These are phyloP conservation scores for Ophiostoma tasmaniense DNA, from an alignment of 2,329 filamentous ascomycete genomes.

Conservation along the genomic window DNA sequence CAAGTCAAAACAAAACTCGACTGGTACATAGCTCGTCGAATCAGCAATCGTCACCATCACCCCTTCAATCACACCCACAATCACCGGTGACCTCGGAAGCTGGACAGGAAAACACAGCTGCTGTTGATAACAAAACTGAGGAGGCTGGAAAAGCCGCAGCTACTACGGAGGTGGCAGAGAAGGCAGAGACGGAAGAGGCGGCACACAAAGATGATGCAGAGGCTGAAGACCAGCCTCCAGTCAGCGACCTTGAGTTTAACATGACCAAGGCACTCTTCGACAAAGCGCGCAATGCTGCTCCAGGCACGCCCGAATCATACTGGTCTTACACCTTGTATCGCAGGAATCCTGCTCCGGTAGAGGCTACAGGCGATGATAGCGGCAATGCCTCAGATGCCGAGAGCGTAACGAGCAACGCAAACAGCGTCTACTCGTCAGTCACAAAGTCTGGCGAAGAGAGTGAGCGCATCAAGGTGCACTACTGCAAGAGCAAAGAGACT, in stretches of 20 bases:
- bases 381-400: neutral
- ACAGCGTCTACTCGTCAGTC: neutral
- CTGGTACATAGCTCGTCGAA: neutral
- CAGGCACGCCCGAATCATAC: constrained; percentile 43
- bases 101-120: neutral
- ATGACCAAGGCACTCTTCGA: constrained; percentile 39
- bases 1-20: neutral
- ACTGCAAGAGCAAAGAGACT: constrained; percentile 60
- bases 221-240: constrained; percentile 25
- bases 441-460: neutral
- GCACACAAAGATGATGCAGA: neutral
- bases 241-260: constrained; percentile 36
- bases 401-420: neutral
- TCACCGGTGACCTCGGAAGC: neutral
- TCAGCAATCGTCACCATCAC: neutral
- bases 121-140: neutral
- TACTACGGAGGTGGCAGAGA: neutral
- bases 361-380: constrained; percentile 25
- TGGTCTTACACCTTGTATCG: constrained; percentile 66
- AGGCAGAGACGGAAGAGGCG: neutral
- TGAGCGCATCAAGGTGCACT: constrained; percentile 58
- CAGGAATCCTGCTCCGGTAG: constrained; percentile 32
- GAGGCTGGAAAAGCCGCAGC: neutral
- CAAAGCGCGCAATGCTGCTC: constrained; percentile 38
- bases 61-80: neutral